A percentile compares a stretch with the other conserved stretches of the same genome.
Conservation (phyloP, 495 filamentous ascomycete species). For the Thozetella sp. region DNA sequence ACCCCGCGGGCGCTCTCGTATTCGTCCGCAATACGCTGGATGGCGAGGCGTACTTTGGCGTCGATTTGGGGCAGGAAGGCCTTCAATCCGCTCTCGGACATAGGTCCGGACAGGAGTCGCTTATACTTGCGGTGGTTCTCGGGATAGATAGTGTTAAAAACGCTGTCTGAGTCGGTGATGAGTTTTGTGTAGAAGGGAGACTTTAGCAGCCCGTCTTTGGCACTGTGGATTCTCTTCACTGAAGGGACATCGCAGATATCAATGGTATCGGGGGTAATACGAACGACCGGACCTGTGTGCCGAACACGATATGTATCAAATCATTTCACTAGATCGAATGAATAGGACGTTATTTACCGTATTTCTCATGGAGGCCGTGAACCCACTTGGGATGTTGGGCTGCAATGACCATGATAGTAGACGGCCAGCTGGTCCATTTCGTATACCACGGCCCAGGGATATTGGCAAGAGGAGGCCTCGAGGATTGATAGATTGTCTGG, state of each 20-base stretch:
- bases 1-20: constrained; percentile 17
- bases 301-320: too few relatives aligned
- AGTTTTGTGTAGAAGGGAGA: constrained; percentile 15
- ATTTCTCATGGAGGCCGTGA: constrained; percentile 39
- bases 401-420: constrained; percentile 28
- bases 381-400: constrained; percentile 34
- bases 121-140: constrained; percentile 20
- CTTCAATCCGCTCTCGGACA: constrained; percentile 20
- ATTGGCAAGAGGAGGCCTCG: constrained; percentile 7
- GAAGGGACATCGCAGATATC: constrained; percentile 36
- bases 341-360: constrained; percentile 27
- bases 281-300: constrained; percentile 42
- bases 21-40: constrained; percentile 23
- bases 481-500: background rate
- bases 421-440: constrained; percentile 31
- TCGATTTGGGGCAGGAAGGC: constrained; percentile 14
- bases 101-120: constrained; percentile 17
- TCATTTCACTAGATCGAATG: background rate
- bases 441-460: constrained; percentile 27
- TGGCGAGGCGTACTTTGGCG: constrained; percentile 18
- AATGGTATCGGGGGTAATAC: constrained; percentile 34
- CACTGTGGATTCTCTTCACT: constrained; percentile 39
- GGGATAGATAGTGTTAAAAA: constrained; percentile 18
- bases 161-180: constrained; percentile 9
- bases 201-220: constrained; percentile 27